Conservation (phyloP, 2,329 filamentous ascomycete species). For the Claviceps sp. region DNA sequence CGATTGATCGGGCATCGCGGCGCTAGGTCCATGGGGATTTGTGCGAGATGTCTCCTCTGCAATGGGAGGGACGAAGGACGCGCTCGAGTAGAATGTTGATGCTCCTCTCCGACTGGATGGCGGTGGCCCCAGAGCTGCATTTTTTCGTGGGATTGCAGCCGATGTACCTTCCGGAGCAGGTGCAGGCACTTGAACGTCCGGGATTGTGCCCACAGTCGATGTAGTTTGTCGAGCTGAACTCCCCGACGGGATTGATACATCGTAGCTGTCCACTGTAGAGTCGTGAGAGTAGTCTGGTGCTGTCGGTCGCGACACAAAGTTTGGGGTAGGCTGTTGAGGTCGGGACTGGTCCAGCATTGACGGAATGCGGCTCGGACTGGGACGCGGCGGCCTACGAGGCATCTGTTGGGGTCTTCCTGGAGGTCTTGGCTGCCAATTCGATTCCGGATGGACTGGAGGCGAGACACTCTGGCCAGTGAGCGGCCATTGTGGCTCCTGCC, state of each 20-base stretch:
- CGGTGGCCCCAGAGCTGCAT: slow-evolving; percentile 43
- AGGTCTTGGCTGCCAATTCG: slow-evolving; percentile 35
- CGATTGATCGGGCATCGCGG: slow-evolving; percentile 58
- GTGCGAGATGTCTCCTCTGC: slow-evolving; percentile 53
- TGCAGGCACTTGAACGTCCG: slow-evolving; percentile 41
- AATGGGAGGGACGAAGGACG: slow-evolving; percentile 60
- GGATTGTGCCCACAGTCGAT: slow-evolving; percentile 42
- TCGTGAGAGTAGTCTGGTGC: slow-evolving; percentile 23
- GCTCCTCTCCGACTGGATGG: slow-evolving; percentile 46
- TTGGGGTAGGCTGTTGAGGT: slow-evolving; percentile 41
- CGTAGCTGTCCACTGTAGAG: slow-evolving; percentile 16
- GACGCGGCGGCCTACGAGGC: slow-evolving; percentile 45
- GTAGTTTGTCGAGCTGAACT: slow-evolving; percentile 36
- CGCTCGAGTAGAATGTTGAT: slow-evolving; percentile 51
- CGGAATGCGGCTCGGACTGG: slow-evolving; percentile 44
- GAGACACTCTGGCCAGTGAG: slow-evolving; percentile 27
- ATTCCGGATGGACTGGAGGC: slow-evolving; percentile 17
- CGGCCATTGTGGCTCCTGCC: slow-evolving; percentile 41
- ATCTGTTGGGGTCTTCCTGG: slow-evolving; percentile 33
- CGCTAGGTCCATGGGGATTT: slow-evolving; percentile 50
- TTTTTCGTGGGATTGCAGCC: slow-evolving; percentile 27
- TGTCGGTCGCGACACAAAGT: slow-evolving; percentile 24
- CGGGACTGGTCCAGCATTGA: slow-evolving; percentile 44
- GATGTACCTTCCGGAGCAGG: slow-evolving; percentile 18
- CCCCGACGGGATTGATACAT: slow-evolving; percentile 32